A percentile compares a stretch with the other conserved stretches of the same genome.
phyloP scores from a whole-genome alignment of 495 filamentous ascomycete species.

The Copromyces sp. region DNA sequence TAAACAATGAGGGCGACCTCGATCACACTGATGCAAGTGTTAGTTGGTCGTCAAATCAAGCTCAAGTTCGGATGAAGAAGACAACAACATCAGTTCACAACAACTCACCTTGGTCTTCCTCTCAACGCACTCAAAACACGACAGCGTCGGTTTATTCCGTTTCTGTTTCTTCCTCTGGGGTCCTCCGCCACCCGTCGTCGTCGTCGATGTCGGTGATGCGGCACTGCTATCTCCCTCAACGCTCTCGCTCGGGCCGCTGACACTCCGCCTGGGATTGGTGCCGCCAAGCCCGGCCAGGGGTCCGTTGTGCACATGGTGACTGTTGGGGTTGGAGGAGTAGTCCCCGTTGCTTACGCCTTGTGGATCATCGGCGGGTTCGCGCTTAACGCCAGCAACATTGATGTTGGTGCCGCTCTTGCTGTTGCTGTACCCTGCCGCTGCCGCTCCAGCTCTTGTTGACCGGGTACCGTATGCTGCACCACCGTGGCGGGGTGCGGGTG shows the following conservation, averaged over 20 bases:
- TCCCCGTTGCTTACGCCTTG: neutral
- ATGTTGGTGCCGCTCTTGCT: conserved; percentile 1
- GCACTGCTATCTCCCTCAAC: conserved; percentile 17
- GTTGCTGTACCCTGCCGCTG: neutral
- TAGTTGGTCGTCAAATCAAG: conserved; percentile 1
- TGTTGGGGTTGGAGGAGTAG: neutral
- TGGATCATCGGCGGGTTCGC: neutral
- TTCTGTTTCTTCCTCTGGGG: conserved; percentile 54
- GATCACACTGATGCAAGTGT: conserved; percentile 37
- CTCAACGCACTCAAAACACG: conserved; percentile 62
- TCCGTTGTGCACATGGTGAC: neutral
- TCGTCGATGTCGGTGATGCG: conserved; percentile 20
- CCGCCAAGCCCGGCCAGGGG: conserved; percentile 4
- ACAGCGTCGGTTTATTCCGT: conserved; percentile 65
- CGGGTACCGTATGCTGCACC: neutral
- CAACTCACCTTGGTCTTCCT: conserved; percentile 55
- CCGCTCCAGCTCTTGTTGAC: neutral
- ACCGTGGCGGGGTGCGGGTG: neutral
- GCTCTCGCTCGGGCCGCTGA: neutral
- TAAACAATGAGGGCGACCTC: conserved; percentile 51
- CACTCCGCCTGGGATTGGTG: neutral
- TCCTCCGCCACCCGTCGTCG: conserved; percentile 9
- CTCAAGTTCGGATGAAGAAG: neutral
- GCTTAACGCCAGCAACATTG: conserved; percentile 4
- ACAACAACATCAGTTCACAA: neutral